Evolutionary conservation across 495 filamentous ascomycete species (phyloP), one percentile per base, ranked within the genome.

Genomic region (Hyaloscypha bicolor): DNA sequence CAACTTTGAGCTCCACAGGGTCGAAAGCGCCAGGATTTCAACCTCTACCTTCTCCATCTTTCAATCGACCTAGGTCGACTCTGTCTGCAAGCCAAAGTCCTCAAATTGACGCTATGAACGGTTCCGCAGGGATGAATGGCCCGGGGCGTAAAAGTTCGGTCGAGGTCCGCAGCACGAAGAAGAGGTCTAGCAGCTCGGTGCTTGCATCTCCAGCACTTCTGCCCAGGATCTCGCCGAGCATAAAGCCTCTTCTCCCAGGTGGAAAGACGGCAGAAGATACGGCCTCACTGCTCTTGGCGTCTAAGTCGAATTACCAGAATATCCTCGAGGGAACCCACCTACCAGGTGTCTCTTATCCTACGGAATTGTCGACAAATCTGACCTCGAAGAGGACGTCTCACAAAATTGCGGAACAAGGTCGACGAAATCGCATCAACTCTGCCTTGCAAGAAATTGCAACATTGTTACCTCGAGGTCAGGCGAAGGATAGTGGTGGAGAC

Each of bases 301-400:
- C 91, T 37, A 97, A 97, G 74, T 97, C 93, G 22, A 99, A 99
- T 75, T 99, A 99, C 74, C 95, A 99, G 75, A 95, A 97, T 73
- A 95, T 99, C 62, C 79, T 99, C 32, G 94, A 98, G 74, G 95
- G 95, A 53, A 98, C 90, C 51, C 87, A 90, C 53, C 87, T 97
- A 5, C 93, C 92, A 0, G 95, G 95, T 12, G 90, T 99, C 30
- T 91, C 88, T 1, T 99, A 97, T 69, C 95, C 95, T 0, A 91
- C 92, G 71, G 90, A 92, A 19, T 83, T 99, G 22, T 94, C 93
- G 5, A 95, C 93, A 37, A 96, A 96, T 63, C 79, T 99, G 35
- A 97, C 93, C 31, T 96, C 93, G 11, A 99, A 99, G 80, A 91
- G 95, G 68, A 98, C 95, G 8, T 96, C 93, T 48, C 95, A 99